These are phyloP conservation scores for Gaertneriomyces sp. DNA, from an alignment of 192 early-diverging fungal genomes.

Conservation along the genomic window DNA sequence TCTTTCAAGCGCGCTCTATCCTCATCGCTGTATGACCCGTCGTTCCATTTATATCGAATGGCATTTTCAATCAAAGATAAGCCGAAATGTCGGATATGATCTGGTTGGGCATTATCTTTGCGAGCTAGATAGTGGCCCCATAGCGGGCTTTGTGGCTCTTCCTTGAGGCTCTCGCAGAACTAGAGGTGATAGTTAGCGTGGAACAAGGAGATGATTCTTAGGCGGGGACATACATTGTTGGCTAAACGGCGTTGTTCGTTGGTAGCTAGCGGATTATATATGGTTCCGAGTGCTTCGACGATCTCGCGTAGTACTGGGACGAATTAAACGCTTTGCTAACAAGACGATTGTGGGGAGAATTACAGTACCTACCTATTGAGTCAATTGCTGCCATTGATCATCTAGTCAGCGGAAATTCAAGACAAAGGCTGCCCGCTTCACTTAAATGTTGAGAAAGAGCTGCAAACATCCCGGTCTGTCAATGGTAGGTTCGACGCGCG, in stretches of 20 bases:
- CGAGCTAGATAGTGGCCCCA: conserved; percentile 57
- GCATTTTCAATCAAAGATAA: conserved; percentile 54
- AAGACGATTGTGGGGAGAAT: too few species aligned
- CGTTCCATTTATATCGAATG: conserved; percentile 55
- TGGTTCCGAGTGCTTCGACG: conserved; percentile 42
- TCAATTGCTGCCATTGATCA: too few species aligned
- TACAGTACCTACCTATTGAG: too few species aligned
- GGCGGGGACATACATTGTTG: conserved; percentile 34
- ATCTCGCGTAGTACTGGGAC: conserved; percentile 21
- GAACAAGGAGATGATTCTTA: neutral
- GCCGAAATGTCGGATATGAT: conserved; percentile 58
- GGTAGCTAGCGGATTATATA: conserved; percentile 41
- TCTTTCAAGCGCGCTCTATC: conserved; percentile 36
- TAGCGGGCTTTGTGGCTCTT: conserved; percentile 39
- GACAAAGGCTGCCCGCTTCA: too few species aligned
- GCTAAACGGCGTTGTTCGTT: conserved; percentile 44
- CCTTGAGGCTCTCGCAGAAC: conserved; percentile 51
- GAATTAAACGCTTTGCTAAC: too few species aligned
- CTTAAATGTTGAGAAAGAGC: too few species aligned
- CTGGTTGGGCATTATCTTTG: conserved; percentile 43
- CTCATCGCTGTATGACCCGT: conserved; percentile 31
- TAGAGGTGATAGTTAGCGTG: conserved; percentile 12
- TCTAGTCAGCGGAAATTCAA: too few species aligned
- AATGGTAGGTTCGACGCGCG: too few species aligned
- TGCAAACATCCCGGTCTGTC: too few species aligned